Percentiles rank a stretch among this genome's conserved stretches.
These are phyloP conservation scores for Begonia masoniana DNA, from an alignment of 306 rosid genomes.

Conservation along the genomic window DNA sequence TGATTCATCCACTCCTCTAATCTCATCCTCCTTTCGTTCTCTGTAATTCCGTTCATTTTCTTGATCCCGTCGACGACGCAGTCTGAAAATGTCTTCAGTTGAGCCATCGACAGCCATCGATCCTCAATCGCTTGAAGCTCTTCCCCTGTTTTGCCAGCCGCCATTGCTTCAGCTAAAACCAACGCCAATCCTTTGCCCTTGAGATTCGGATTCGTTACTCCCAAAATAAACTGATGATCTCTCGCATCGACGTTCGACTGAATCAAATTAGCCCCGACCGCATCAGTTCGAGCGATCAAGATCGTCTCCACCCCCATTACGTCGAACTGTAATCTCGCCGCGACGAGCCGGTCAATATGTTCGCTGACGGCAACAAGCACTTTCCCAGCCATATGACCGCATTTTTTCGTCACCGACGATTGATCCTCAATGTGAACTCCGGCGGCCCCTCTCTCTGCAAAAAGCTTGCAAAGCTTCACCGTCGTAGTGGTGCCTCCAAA, in stretches of 20 bases:
- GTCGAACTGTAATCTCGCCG: conserved; percentile 86
- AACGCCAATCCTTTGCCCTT: conserved; percentile 44
- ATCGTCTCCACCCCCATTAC: conserved; percentile 91
- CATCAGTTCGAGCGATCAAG: conserved; percentile 80
- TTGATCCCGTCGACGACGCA: conserved; percentile 57
- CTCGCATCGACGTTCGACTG: conserved; percentile 75
- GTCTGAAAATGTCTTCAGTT: conserved; percentile 65
- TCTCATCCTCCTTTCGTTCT: conserved; percentile 42
- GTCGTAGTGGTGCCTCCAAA: conserved; percentile 86
- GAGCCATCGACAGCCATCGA: conserved; percentile 51
- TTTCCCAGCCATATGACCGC: conserved; percentile 98
- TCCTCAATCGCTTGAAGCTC: conserved; percentile 75
- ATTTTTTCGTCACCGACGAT: conserved; percentile 75
- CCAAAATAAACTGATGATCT: conserved; percentile 82
- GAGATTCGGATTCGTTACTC: conserved; percentile 53
- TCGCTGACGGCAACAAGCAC: conserved; percentile 74
- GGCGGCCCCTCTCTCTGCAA: conserved; percentile 92
- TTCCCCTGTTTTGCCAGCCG: conserved; percentile 52
- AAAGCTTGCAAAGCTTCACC: conserved; percentile 90
- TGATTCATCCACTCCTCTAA: conserved; percentile 47
- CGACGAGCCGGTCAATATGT: conserved; percentile 83
- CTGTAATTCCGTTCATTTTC: conserved; percentile 23
- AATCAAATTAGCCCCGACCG: conserved; percentile 63
- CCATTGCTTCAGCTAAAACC: conserved; percentile 48
- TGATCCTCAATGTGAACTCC: conserved; percentile 98